phyloP scores from a whole-genome alignment of 2,329 filamentous ascomycete genomes.

The Botrytis pseudocinerea region DNA sequence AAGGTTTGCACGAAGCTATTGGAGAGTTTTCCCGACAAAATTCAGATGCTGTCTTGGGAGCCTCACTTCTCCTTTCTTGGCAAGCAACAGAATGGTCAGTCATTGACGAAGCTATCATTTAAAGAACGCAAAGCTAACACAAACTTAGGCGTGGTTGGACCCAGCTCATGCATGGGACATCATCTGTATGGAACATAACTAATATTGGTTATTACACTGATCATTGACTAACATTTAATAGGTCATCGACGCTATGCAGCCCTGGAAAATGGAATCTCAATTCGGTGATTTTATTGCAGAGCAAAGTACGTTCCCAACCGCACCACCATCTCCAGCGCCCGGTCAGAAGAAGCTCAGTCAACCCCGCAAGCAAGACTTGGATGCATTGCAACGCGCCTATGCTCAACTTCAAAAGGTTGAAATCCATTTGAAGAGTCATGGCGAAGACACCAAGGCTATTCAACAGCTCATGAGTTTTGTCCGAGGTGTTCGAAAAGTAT shows the following conservation, averaged over 20 bases:
- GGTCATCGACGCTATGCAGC: constrained; percentile 89
- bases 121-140: constrained; percentile 10
- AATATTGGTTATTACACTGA: neutral
- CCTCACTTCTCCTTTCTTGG: constrained; percentile 91
- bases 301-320: constrained; percentile 71
- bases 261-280: constrained; percentile 86
- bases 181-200: constrained; percentile 64
- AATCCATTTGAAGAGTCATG: constrained; percentile 65
- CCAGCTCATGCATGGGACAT: constrained; percentile 87
- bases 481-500: constrained; percentile 69
- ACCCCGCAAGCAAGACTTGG: constrained; percentile 68
- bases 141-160: constrained; percentile 82
- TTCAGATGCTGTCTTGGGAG: constrained; percentile 87
- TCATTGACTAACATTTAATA: constrained; percentile 45
- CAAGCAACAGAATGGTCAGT: constrained; percentile 93
- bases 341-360: constrained; percentile 59
- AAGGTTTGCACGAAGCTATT: constrained; percentile 85
- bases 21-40: constrained; percentile 80
- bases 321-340: constrained; percentile 61
- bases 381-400: constrained; percentile 66
- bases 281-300: constrained; percentile 81
- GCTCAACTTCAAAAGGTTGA: constrained; percentile 69
- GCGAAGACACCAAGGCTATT: constrained; percentile 68
- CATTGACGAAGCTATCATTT: constrained; percentile 36
- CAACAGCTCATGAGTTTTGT: constrained; percentile 71